phyloP scores from a whole-genome alignment of 2,329 filamentous ascomycete species.

The Sarocladiaceae sp. region DNA sequence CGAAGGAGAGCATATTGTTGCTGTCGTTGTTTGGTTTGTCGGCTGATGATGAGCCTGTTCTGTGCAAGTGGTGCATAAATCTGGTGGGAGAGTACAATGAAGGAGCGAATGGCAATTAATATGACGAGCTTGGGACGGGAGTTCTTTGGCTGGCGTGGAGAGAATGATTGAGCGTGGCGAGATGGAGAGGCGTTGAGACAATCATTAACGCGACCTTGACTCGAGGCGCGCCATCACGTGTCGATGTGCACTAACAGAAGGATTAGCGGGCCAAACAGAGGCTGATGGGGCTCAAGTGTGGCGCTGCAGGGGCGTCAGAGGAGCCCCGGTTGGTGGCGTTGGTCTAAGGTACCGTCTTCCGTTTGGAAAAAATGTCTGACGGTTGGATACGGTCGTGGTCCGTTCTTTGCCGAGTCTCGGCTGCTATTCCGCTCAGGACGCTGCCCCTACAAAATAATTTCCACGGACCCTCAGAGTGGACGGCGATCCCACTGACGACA shows the following conservation, averaged over 20 bases:
- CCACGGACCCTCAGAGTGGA: too few species aligned
- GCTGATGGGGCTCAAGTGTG: not conserved
- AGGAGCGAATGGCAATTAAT: not conserved
- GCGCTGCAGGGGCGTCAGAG: not conserved
- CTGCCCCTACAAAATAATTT: slow-evolving; percentile 8
- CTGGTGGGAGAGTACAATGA: not conserved
- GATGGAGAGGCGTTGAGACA: not conserved
- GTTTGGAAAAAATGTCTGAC: too few species aligned
- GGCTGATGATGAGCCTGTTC: not conserved
- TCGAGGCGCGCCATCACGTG: slow-evolving; percentile 27
- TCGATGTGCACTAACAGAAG: not conserved
- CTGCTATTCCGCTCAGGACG: slow-evolving; percentile 3
- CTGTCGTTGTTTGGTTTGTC: too few species aligned
- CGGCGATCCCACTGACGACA: slow-evolving; percentile 3
- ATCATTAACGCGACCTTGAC: slow-evolving; percentile 8
- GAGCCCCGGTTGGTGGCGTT: slow-evolving; percentile 1
- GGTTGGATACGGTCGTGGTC: too few species aligned
- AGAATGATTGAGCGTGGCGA: slow-evolving; percentile 2
- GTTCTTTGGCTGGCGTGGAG: not conserved
- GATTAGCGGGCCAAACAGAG: slow-evolving; percentile 13
- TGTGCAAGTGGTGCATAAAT: not conserved
- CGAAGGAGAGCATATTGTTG: slow-evolving; percentile 34
- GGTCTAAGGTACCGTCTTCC: too few species aligned
- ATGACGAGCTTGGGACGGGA: not conserved
- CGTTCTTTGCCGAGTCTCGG: slow-evolving; percentile 8